Evolutionary conservation across 257 asterid species (phyloP).

Genomic region (Solanum lignicaule): DNA sequence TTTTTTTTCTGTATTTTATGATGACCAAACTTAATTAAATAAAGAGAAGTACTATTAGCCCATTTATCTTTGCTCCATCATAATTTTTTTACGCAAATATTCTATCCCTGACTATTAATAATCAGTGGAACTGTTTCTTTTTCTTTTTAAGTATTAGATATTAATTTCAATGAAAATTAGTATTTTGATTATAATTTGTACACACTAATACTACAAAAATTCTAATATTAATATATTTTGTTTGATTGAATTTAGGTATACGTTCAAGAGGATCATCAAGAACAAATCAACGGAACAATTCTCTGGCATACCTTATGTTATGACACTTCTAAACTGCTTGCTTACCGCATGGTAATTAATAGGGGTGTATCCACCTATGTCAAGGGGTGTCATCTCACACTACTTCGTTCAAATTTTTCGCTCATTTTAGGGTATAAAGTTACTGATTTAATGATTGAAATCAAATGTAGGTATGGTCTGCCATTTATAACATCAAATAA

Average conservation of each 20-base stretch:
- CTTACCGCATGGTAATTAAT: conserved; percentile 49
- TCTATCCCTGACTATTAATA: not conserved
- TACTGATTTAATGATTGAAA: not conserved
- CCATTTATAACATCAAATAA: conserved; percentile 79
- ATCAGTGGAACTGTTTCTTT: not conserved
- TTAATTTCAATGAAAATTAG: not conserved
- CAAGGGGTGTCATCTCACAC: too few relatives aligned
- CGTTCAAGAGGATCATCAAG: conserved; percentile 62
- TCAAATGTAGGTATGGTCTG: conserved; percentile 49
- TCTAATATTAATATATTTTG: not conserved
- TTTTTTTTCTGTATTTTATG: not conserved
- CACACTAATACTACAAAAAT: not conserved
- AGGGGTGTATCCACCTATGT: too few relatives aligned
- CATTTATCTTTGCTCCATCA: not conserved
- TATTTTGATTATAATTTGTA: not conserved
- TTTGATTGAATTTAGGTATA: conserved; percentile 29
- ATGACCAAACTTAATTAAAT: not conserved
- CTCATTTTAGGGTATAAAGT: not conserved
- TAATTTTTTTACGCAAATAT: not conserved
- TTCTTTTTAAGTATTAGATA: not conserved
- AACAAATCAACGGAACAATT: conserved; percentile 61
- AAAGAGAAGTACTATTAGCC: not conserved
- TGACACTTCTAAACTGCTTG: conserved; percentile 82
- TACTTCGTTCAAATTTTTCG: too few relatives aligned
- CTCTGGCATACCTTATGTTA: conserved; percentile 78